Conservation (phyloP, 176 grass and related monocot species). For the Lolium perenne region DNA sequence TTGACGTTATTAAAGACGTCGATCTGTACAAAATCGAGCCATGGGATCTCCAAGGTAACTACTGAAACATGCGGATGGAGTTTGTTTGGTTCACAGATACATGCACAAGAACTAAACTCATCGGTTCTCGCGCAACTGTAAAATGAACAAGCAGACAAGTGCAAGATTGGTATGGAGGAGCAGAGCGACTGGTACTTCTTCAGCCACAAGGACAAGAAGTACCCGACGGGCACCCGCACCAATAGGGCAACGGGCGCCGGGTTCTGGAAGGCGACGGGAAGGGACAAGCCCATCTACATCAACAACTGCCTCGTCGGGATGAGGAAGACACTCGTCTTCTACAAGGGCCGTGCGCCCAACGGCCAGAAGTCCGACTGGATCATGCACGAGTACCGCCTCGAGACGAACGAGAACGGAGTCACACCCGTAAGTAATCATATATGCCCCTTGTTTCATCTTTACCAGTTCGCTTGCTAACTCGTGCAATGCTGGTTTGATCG, state of each 20-base stretch:
- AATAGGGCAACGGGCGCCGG: conserved; percentile 83
- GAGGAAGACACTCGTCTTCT: conserved; percentile 97
- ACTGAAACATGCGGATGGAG: neutral
- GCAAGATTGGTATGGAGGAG: conserved; percentile 91
- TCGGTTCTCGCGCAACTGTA: neutral
- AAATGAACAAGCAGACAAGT: conserved; percentile 54
- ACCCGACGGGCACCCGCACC: conserved; percentile 86
- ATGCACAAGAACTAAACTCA: neutral
- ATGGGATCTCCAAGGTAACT: conserved; percentile 90
- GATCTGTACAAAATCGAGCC: conserved; percentile 98
- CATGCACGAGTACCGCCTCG: conserved; percentile 97
- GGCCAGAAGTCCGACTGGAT: conserved; percentile 98
- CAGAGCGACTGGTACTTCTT: conserved; percentile 99
- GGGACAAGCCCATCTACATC: conserved; percentile 93
- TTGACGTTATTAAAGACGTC: conserved; percentile 92
- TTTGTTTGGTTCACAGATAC: neutral
- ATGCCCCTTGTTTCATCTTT: neutral
- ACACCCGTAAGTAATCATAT: conserved; percentile 39
- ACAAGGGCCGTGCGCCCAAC: conserved; percentile 87
- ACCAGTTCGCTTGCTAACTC: neutral
- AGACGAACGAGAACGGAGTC: conserved; percentile 76
- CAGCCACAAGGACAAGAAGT: conserved; percentile 99
- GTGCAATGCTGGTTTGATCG: neutral
- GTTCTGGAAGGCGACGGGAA: conserved; percentile 98
- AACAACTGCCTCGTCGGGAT: conserved; percentile 80